Conservation (phyloP, 306 rosid genomes). For the Acacia crassicarpa region DNA sequence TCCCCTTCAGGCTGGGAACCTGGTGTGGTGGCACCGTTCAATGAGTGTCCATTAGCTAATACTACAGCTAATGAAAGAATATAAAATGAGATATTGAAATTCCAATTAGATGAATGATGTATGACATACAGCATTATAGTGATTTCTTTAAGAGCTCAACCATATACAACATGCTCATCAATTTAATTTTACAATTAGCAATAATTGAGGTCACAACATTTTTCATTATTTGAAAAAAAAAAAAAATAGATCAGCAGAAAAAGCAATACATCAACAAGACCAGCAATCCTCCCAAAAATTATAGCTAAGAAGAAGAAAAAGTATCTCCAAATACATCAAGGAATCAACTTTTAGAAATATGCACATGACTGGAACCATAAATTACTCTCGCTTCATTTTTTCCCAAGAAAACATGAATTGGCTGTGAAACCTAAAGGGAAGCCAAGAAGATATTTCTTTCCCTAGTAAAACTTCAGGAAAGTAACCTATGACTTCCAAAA, state of each 20-base stretch:
- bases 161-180: conserved; percentile 20
- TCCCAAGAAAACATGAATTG: neutral
- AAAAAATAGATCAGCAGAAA: neutral
- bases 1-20: conserved; percentile 85
- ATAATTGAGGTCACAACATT: neutral
- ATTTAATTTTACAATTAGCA: conserved; percentile 6
- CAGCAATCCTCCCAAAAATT: neutral
- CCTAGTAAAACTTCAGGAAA: neutral
- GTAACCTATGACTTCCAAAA: neutral
- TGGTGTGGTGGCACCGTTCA: conserved; percentile 69
- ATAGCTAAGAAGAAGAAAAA: neutral
- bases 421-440: neutral
- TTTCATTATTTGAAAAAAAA: neutral
- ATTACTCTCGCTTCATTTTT: neutral
- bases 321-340: neutral
- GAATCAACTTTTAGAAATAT: too few species aligned
- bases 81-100: conserved; percentile 25
- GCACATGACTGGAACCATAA: neutral
- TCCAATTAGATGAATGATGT: conserved; percentile 23
- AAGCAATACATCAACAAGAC: neutral
- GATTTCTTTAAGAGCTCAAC: conserved; percentile 2
- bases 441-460: neutral
- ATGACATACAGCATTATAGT: conserved; percentile 19
- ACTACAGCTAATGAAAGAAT: conserved; percentile 66
- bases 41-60: conserved; percentile 83